phyloP scores from a whole-genome alignment of 352 stramenopile genomes.

The Globisporangium viniferum region DNA sequence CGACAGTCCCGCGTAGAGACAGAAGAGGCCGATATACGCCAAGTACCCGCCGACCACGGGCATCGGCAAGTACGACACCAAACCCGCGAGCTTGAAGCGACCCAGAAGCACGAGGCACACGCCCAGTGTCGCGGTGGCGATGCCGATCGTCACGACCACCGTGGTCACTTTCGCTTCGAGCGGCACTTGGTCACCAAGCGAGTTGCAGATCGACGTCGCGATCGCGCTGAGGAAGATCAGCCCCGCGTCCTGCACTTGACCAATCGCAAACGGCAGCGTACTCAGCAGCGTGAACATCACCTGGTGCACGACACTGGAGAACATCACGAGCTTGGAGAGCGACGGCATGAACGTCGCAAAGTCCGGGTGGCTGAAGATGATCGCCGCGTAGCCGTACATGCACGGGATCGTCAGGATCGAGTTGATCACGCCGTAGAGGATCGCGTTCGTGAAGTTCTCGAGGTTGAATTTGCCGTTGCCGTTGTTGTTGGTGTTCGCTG shows the following conservation, averaged over 20 bases:
- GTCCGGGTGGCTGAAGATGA: slow-evolving; percentile 94
- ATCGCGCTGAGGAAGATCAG: slow-evolving; percentile 98
- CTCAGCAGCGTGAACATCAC: slow-evolving; percentile 88
- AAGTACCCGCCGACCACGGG: slow-evolving; percentile 97
- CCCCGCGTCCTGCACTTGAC: slow-evolving; percentile 97
- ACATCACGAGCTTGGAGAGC: slow-evolving; percentile 95
- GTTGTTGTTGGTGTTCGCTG: neutral
- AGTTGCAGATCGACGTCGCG: slow-evolving; percentile 86
- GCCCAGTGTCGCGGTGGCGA: slow-evolving; percentile 91
- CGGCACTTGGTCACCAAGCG: slow-evolving; percentile 59
- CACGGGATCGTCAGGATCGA: slow-evolving; percentile 92
- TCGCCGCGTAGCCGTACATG: slow-evolving; percentile 94
- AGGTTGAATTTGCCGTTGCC: slow-evolving; percentile 12
- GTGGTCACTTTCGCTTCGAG: slow-evolving; percentile 90
- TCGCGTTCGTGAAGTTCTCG: slow-evolving; percentile 54
- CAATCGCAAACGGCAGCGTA: slow-evolving; percentile 95
- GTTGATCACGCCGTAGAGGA: slow-evolving; percentile 91
- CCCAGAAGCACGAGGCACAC: slow-evolving; percentile 93
- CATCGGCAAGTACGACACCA: slow-evolving; percentile 97
- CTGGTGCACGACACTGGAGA: slow-evolving; percentile 95
- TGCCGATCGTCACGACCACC: slow-evolving; percentile 89
- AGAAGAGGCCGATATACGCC: slow-evolving; percentile 97
- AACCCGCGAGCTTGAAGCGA: slow-evolving; percentile 90
- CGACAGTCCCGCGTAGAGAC: slow-evolving; percentile 89
- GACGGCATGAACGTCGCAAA: slow-evolving; percentile 85